These are phyloP conservation scores for Pharus latifolius DNA, from an alignment of 176 grass and related monocot species.

Conservation along the genomic window DNA sequence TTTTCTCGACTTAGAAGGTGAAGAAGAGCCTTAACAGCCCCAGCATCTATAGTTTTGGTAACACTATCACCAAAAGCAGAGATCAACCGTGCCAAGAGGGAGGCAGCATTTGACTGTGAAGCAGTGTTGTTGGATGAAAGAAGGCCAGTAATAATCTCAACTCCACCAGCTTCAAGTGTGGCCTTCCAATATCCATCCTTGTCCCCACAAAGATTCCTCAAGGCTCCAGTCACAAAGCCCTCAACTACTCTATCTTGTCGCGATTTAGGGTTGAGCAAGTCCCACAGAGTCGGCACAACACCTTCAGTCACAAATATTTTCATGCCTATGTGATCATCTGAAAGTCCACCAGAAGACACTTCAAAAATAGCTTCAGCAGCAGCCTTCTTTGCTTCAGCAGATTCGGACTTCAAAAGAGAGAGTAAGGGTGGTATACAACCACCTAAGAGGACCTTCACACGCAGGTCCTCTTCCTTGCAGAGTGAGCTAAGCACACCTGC, in stretches of 20 bases:
- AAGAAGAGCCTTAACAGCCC: constrained; percentile 75
- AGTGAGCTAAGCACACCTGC: constrained; percentile 62
- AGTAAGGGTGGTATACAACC: constrained; percentile 91
- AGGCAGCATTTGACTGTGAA: constrained; percentile 91
- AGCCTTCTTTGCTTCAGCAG: constrained; percentile 58
- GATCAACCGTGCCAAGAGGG: constrained; percentile 80
- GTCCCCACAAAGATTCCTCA: constrained; percentile 92
- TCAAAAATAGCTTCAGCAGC: constrained; percentile 90
- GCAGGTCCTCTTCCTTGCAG: constrained; percentile 90
- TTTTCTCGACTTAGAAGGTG: constrained; percentile 72
- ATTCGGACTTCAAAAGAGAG: constrained; percentile 83
- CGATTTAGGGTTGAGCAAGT: constrained; percentile 58
- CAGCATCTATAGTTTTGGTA: constrained; percentile 76
- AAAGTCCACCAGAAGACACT: constrained; percentile 82
- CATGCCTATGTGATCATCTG: constrained; percentile 90
- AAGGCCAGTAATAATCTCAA: constrained; percentile 93
- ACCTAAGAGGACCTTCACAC: constrained; percentile 76
- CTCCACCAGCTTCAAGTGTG: constrained; percentile 83
- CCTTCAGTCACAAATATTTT: constrained; percentile 98
- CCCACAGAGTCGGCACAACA: constrained; percentile 86
- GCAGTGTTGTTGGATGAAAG: constrained; percentile 80
- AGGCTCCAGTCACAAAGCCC: constrained; percentile 82
- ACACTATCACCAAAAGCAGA: constrained; percentile 80
- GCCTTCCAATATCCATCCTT: constrained; percentile 94
- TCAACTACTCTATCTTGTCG: constrained; percentile 75